These are phyloP conservation scores for Corylus heterophylla DNA, from an alignment of 306 rosid genomes.

Conservation along the genomic window DNA sequence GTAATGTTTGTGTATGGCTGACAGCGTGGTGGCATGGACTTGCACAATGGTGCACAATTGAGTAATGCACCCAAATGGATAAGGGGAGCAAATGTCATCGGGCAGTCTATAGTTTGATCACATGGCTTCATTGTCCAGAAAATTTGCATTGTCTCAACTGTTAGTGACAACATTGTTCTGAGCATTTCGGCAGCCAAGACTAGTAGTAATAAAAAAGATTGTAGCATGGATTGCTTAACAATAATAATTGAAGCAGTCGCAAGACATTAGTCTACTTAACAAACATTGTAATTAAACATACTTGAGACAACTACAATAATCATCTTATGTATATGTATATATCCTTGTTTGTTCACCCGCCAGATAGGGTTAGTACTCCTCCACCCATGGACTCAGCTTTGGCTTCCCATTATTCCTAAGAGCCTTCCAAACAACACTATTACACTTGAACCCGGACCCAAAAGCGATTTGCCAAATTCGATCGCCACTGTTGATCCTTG, in stretches of 20 bases:
- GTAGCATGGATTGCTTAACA: background rate
- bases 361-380: background rate
- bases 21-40: too few relatives aligned
- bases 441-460: slow-evolving; percentile 56
- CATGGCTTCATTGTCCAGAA: too few relatives aligned
- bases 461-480: slow-evolving; percentile 56
- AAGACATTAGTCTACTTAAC: too few relatives aligned
- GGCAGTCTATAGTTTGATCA: too few relatives aligned
- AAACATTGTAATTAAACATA: background rate
- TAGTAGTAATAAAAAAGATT: too few relatives aligned
- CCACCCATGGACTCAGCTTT: slow-evolving; percentile 50
- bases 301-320: background rate
- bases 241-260: too few relatives aligned
- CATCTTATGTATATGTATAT: background rate
- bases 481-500: slow-evolving; percentile 45
- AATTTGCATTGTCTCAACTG: too few relatives aligned
- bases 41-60: too few relatives aligned
- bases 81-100: too few relatives aligned
- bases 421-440: slow-evolving; percentile 58
- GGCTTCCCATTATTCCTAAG: slow-evolving; percentile 40
- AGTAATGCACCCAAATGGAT: too few relatives aligned
- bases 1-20: background rate
- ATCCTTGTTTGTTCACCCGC: background rate
- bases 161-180: too few relatives aligned
- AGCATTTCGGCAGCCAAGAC: too few relatives aligned